These are phyloP conservation scores for Nepenthes gracilis DNA, from an alignment of 148 eudicot species.

Conservation along the genomic window DNA sequence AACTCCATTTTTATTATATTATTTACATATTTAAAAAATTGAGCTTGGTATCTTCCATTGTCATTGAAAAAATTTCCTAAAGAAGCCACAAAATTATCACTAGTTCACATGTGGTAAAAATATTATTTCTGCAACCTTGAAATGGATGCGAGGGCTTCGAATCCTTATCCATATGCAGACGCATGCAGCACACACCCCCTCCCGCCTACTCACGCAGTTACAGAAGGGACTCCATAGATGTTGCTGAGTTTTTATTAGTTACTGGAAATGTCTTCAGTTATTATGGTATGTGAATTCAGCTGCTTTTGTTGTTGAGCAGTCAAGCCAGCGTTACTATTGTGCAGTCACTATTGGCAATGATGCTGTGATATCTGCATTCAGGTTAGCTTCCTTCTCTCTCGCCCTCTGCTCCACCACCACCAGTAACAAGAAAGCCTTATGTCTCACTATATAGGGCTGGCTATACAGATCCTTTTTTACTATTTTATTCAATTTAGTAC, in stretches of 20 bases:
- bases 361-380: slow-evolving; percentile 93
- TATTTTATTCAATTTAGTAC: too few species aligned
- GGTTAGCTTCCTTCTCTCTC: slow-evolving; percentile 25
- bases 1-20: too few species aligned
- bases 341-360: slow-evolving; percentile 81
- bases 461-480: too few species aligned
- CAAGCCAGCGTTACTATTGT: slow-evolving; percentile 81
- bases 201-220: background rate
- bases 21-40: too few species aligned
- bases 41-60: too few species aligned
- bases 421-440: too few species aligned
- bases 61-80: too few species aligned
- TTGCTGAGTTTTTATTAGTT: slow-evolving; percentile 4
- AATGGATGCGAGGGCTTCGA: too few species aligned
- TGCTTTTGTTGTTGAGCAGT: slow-evolving; percentile 99
- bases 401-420: too few species aligned
- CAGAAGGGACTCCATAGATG: background rate
- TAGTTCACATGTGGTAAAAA: background rate
- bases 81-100: too few species aligned
- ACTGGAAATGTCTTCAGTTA: slow-evolving; percentile 49
- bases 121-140: too few species aligned
- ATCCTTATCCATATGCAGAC: background rate
- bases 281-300: slow-evolving; percentile 83
- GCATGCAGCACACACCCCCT: background rate
- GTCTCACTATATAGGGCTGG: too few species aligned